phyloP scores from a whole-genome alignment of 805 yeast genomes.

The Cyberlindnera bimundalis region DNA sequence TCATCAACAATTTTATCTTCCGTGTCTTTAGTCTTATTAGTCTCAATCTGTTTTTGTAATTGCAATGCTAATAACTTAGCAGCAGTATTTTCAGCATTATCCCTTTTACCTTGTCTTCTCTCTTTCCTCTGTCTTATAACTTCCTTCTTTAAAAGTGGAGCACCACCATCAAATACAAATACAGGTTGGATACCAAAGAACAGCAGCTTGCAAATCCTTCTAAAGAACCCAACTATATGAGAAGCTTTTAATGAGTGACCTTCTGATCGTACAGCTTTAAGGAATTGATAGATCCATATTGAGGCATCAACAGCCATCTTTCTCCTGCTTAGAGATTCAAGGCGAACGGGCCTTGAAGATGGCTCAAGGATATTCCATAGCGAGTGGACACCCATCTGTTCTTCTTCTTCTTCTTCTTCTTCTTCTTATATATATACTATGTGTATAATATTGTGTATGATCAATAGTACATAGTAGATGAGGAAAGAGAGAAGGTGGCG shows the following conservation, averaged over 20 bases:
- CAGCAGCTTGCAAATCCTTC: slow-evolving; percentile 86
- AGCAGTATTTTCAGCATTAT: slow-evolving; percentile 71
- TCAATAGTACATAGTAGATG: too few relatives aligned
- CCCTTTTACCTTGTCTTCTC: slow-evolving; percentile 69
- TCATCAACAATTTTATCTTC: slow-evolving; percentile 20
- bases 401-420: background rate
- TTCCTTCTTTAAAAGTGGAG: slow-evolving; percentile 74
- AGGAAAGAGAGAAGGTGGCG: too few relatives aligned
- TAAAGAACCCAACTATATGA: slow-evolving; percentile 92
- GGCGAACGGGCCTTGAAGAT: slow-evolving; percentile 82
- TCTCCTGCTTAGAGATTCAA: slow-evolving; percentile 78
- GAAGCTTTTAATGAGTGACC: slow-evolving; percentile 77
- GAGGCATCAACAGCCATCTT: slow-evolving; percentile 95
- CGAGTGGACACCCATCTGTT: slow-evolving; percentile 84
- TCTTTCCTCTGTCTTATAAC: slow-evolving; percentile 75
- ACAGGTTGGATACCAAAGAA: slow-evolving; percentile 86
- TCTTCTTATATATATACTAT: too few relatives aligned
- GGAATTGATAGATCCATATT: slow-evolving; percentile 95
- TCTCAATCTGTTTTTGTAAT: slow-evolving; percentile 44
- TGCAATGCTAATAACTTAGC: slow-evolving; percentile 76
- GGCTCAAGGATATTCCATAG: slow-evolving; percentile 92
- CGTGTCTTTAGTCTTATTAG: slow-evolving; percentile 1
- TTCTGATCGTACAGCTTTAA: slow-evolving; percentile 90
- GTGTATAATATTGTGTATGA: too few relatives aligned
- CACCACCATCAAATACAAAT: slow-evolving; percentile 95